Conservation (phyloP, 2,329 filamentous ascomycete genomes). For the Huntiella bhutanensis region DNA sequence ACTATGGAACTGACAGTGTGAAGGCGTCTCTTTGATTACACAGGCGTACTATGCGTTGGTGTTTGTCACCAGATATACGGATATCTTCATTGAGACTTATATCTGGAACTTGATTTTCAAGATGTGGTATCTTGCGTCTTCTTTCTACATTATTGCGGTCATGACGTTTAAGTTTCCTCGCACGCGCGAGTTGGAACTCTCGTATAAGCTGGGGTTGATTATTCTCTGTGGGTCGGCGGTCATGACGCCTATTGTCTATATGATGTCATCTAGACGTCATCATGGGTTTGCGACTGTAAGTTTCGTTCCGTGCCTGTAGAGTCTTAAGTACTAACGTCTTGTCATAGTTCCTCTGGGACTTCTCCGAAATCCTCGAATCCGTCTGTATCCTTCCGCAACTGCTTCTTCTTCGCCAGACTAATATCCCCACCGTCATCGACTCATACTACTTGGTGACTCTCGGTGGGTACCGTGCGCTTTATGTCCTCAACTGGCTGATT, state of each 20-base stretch:
- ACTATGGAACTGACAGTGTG: neutral
- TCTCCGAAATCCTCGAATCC: slow-evolving; percentile 82
- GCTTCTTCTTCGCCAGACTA: slow-evolving; percentile 81
- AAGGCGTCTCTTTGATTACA: slow-evolving; percentile 77
- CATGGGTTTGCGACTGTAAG: slow-evolving; percentile 28
- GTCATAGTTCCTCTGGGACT: slow-evolving; percentile 58
- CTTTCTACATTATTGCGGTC: slow-evolving; percentile 66
- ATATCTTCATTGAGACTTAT: slow-evolving; percentile 44
- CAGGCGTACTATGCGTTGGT: slow-evolving; percentile 75
- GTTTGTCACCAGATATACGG: slow-evolving; percentile 72
- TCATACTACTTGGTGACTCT: slow-evolving; percentile 86
- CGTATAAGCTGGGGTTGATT: slow-evolving; percentile 74
- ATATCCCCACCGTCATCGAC: slow-evolving; percentile 85
- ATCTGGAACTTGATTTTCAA: slow-evolving; percentile 69
- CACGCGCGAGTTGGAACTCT: slow-evolving; percentile 74
- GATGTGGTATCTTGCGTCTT: slow-evolving; percentile 69
- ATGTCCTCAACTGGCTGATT: slow-evolving; percentile 80
- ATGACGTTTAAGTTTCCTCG: slow-evolving; percentile 78
- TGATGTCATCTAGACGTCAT: slow-evolving; percentile 3
- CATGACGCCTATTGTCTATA: slow-evolving; percentile 44
- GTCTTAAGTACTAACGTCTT: neutral
- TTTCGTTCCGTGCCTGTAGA: slow-evolving; percentile 6
- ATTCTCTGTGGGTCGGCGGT: slow-evolving; percentile 46
- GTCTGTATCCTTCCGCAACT: slow-evolving; percentile 82
- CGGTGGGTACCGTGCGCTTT: slow-evolving; percentile 72